These are phyloP conservation scores for Arthrobotrys entomopaga DNA, from an alignment of 2,329 filamentous ascomycete species.

Conservation along the genomic window DNA sequence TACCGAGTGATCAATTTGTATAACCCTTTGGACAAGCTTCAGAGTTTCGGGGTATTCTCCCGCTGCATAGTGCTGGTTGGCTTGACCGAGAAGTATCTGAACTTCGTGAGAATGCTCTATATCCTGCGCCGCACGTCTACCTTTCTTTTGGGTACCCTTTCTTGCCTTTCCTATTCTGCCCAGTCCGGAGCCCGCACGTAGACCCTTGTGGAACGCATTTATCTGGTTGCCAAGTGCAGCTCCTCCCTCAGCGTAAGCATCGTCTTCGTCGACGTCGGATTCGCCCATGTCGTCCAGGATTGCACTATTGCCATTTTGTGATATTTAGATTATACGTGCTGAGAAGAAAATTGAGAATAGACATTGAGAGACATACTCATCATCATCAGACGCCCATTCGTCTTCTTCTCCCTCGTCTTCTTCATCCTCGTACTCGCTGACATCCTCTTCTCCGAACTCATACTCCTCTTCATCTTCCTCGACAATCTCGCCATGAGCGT, in stretches of 20 bases:
- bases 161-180: slow-evolving; percentile 45
- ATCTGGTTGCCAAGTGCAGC: slow-evolving; percentile 39
- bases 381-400: slow-evolving; percentile 43
- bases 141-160: slow-evolving; percentile 28
- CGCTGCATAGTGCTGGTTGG: slow-evolving; percentile 74
- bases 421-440: slow-evolving; percentile 48
- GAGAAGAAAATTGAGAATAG: neutral
- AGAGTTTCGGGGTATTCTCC: slow-evolving; percentile 71
- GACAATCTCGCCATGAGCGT: slow-evolving; percentile 47
- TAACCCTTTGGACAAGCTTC: slow-evolving; percentile 71
- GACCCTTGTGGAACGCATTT: slow-evolving; percentile 47
- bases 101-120: slow-evolving; percentile 67
- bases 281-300: slow-evolving; percentile 32
- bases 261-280: slow-evolving; percentile 51
- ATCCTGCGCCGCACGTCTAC: slow-evolving; percentile 57
- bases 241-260: slow-evolving; percentile 27
- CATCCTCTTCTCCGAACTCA: slow-evolving; percentile 43
- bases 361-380: slow-evolving; percentile 22
- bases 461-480: slow-evolving; percentile 47
- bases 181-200: slow-evolving; percentile 29
- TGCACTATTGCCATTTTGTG: slow-evolving; percentile 17
- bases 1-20: slow-evolving; percentile 75
- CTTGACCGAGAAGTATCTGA: slow-evolving; percentile 73
- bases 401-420: slow-evolving; percentile 47
- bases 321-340: neutral